A percentile compares a stretch with the other conserved stretches of the same genome.
These are phyloP conservation scores for Xylaria intraflava DNA, from an alignment of 495 filamentous ascomycete species.

Conservation along the genomic window DNA sequence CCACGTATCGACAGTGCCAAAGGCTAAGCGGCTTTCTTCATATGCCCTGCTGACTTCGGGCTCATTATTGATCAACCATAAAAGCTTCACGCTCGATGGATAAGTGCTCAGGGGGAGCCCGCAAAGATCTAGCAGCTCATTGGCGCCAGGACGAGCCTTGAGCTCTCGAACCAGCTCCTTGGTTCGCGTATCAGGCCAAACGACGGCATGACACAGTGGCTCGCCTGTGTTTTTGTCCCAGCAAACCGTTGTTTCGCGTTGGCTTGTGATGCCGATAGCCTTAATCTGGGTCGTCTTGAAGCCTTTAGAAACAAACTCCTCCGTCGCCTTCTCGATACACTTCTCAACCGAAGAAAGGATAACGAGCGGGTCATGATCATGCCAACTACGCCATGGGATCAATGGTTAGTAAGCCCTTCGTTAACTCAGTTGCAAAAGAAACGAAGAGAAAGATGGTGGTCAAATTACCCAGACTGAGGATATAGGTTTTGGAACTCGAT, in stretches of 20 bases:
- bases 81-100: constrained; percentile 80
- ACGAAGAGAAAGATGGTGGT: constrained; percentile 8
- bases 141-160: constrained; percentile 58
- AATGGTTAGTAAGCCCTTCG: constrained; percentile 11
- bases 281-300: constrained; percentile 67
- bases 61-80: constrained; percentile 76
- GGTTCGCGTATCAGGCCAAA: constrained; percentile 90
- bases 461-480: constrained; percentile 71
- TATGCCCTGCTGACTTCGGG: constrained; percentile 69
- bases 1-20: constrained; percentile 94
- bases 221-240: constrained; percentile 88
- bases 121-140: constrained; percentile 66
- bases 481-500: constrained; percentile 87
- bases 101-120: constrained; percentile 91
- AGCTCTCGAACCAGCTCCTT: constrained; percentile 72
- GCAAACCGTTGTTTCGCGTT: constrained; percentile 86
- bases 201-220: constrained; percentile 81
- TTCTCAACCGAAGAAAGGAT: constrained; percentile 70
- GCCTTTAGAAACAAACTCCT: constrained; percentile 63
- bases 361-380: constrained; percentile 85
- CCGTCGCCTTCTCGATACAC: constrained; percentile 79
- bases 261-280: constrained; percentile 87
- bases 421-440: too few species aligned
- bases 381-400: constrained; percentile 57
- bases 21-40: constrained; percentile 71